phyloP scores from a whole-genome alignment of 441 rosid genomes.

The Gossypium davidsonii region DNA sequence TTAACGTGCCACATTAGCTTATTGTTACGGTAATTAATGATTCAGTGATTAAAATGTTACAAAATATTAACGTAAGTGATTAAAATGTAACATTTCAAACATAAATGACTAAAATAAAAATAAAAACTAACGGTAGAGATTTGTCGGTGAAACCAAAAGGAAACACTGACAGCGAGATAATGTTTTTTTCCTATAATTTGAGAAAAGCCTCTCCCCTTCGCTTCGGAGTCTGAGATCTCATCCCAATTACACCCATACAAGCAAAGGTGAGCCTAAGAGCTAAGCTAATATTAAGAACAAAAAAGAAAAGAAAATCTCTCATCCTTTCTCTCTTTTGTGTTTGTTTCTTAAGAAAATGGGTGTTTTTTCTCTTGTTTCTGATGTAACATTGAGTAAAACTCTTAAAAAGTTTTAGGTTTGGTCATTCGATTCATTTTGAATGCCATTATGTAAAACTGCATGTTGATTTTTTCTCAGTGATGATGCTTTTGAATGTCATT shows the following conservation, averaged over 20 bases:
- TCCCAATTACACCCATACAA: not conserved
- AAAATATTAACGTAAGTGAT: rapidly evolving
- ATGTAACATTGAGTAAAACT: not conserved
- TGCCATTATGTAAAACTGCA: not conserved
- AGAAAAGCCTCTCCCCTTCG: not conserved
- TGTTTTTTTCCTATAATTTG: too few species aligned
- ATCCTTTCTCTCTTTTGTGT: not conserved
- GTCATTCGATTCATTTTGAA: not conserved
- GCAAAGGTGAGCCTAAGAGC: not conserved
- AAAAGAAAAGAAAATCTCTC: not conserved
- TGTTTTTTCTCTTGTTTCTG: not conserved
- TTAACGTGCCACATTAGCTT: too few species aligned
- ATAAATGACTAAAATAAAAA: too few species aligned
- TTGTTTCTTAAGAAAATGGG: constrained; percentile 4
- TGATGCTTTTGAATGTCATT: not conserved
- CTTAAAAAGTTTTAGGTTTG: not conserved
- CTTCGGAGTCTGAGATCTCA: constrained; percentile 2
- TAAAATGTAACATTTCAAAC: rapidly evolving
- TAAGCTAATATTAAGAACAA: not conserved
- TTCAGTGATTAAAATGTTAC: too few species aligned
- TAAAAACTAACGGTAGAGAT: too few species aligned
- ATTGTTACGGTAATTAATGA: too few species aligned
- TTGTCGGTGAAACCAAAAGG: too few species aligned
- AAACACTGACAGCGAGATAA: too few species aligned
- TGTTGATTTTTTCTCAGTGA: not conserved